These are phyloP conservation scores for Mycena sp. DNA, from an alignment of 1,284 basidiomycete genomes.

Conservation along the genomic window DNA sequence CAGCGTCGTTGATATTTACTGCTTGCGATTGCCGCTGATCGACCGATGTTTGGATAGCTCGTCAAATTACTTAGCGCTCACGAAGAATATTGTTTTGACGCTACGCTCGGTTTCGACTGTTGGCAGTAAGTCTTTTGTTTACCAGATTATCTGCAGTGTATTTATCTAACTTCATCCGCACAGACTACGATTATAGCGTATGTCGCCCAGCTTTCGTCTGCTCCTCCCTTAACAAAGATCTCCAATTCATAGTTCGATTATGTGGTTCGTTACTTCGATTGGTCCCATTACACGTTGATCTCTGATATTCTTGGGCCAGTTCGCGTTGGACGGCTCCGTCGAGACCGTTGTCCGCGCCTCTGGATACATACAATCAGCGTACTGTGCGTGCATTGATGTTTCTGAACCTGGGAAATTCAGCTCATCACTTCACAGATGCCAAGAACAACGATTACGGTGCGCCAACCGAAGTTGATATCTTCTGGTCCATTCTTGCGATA, in stretches of 20 bases:
- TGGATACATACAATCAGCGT: slow-evolving; percentile 33
- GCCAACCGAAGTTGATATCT: not conserved
- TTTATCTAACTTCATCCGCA: not conserved
- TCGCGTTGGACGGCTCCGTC: slow-evolving; percentile 31
- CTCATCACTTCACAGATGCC: slow-evolving; percentile 12
- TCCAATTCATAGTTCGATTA: slow-evolving; percentile 24
- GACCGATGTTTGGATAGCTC: not conserved
- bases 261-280: slow-evolving; percentile 3
- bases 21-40: not conserved
- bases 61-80: slow-evolving; percentile 27
- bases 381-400: slow-evolving; percentile 8
- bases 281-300: not conserved
- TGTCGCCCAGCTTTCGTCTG: not conserved
- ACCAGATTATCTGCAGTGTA: not conserved
- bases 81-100: slow-evolving; percentile 33
- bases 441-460: slow-evolving; percentile 31
- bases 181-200: slow-evolving; percentile 30
- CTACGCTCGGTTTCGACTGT: slow-evolving; percentile 34
- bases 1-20: not conserved
- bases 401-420: not conserved
- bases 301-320: slow-evolving; percentile 5
- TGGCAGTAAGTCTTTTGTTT: slow-evolving; percentile 22
- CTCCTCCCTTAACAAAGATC: not conserved
- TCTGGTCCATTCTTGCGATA: not conserved
- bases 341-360: slow-evolving; percentile 32